Evolutionary conservation across 2,329 filamentous ascomycete species (phyloP), one percentile per base, ranked within the genome.

Genomic region (Huntiella moniliformis): DNA sequence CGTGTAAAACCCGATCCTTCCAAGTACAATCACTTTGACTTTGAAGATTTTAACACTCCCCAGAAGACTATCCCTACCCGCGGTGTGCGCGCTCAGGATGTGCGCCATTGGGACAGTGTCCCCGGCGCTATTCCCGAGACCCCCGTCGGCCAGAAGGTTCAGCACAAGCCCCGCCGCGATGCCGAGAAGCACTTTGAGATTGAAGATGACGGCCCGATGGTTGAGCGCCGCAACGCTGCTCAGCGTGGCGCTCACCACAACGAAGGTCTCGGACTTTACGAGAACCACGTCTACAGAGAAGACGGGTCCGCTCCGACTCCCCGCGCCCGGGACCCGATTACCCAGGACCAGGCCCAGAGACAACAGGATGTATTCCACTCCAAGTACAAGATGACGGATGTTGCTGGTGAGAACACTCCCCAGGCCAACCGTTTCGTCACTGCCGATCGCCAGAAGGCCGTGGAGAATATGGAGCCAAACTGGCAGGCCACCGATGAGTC

Each of bases 1-100:
- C 35, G 43, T n/a, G 37, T 45, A 18, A 48, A 48, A 40, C 31
- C 46, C 17, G 46, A 48, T 35, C 46, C 46, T 17, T 35, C 42
- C 35, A 48, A 48, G 46, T 48, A 48, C 31, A 48, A 45, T 42
- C 46, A 48, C 10, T 48, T 48, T 22, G 46, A 48, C 42, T 96
- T 96, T 60, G 75, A 84, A 51, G 86, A 94, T 62, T 93, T 93
- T 55, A 66, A 67, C 12, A 94, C 87, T 0, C 88, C 88, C 0
- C 72, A 79, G 52, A 94, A 93, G 67, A 53, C 63, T 18, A 67
- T 74, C 41, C 68, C 71, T 4, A 64, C 68, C 39, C 82, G 79
- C 60, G 59, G 71, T 22, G 57, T 67, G 45, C 71, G 77, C 50
- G 65, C 70, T 35, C 74, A 85, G 56, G 77, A 91, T 51, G 71